Percentiles rank a stretch among this genome's conserved stretches.
Evolutionary conservation across 176 grass and related monocot genomes (phyloP).

Genomic region (Carex kokanica): DNA sequence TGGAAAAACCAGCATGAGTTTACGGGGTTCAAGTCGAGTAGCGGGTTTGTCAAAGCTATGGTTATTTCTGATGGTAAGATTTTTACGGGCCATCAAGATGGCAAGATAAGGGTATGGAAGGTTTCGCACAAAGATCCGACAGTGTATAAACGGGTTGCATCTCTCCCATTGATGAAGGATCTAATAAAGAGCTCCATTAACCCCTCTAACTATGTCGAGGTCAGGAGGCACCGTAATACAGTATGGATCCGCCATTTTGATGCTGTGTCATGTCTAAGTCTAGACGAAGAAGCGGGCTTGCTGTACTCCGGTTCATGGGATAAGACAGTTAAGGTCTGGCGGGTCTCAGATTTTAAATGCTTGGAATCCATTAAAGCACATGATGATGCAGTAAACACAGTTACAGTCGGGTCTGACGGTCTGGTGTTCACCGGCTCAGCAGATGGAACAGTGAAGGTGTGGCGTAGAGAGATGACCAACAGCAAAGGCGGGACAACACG

Average conservation of each 20-base stretch:
- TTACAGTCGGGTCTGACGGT: constrained; percentile 46
- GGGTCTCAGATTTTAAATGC: constrained; percentile 62
- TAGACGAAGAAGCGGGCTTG: constrained; percentile 54
- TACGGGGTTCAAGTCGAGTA: constrained; percentile 50
- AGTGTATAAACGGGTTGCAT: constrained; percentile 42
- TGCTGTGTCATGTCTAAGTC: constrained; percentile 61
- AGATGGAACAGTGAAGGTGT: constrained; percentile 70
- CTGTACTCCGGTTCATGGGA: constrained; percentile 90
- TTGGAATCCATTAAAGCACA: constrained; percentile 66
- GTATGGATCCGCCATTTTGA: constrained; percentile 75
- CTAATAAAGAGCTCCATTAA: constrained; percentile 42
- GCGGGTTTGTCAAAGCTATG: constrained; percentile 81
- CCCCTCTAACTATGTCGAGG: constrained; percentile 53
- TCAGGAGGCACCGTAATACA: constrained; percentile 27
- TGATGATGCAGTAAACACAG: constrained; percentile 70
- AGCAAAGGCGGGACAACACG: neutral
- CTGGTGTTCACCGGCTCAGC: constrained; percentile 72
- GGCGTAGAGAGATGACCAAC: constrained; percentile 35
- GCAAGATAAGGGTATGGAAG: constrained; percentile 70
- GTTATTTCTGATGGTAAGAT: constrained; percentile 48
- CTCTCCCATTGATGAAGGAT: constrained; percentile 54
- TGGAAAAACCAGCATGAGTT: constrained; percentile 55
- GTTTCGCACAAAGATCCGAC: neutral
- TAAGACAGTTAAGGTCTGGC: constrained; percentile 76
- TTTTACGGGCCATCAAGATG: constrained; percentile 84